These are phyloP conservation scores for Colletotrichum simmondsii DNA, from an alignment of 2,329 filamentous ascomycete genomes.

Conservation along the genomic window DNA sequence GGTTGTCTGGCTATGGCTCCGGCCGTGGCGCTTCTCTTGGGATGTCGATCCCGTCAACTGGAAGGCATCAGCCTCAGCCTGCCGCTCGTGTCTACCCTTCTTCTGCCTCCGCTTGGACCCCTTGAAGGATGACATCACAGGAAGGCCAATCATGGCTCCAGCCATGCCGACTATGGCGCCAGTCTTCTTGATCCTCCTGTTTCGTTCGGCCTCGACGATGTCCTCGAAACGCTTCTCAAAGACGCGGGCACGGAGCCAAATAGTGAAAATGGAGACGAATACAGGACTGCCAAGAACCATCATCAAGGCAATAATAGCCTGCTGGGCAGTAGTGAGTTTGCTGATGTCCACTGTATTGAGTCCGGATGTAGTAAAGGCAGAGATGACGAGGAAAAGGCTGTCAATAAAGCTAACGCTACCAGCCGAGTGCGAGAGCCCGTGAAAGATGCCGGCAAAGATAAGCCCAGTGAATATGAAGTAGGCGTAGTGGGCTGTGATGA, in stretches of 20 bases:
- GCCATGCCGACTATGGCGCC: constrained; percentile 37
- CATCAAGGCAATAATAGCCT: constrained; percentile 71
- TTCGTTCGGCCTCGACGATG: constrained; percentile 57
- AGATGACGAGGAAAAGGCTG: constrained; percentile 73
- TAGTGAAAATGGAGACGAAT: constrained; percentile 73
- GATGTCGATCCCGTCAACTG: constrained; percentile 2
- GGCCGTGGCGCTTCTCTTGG: constrained; percentile 1
- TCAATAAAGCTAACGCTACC: constrained; percentile 69
- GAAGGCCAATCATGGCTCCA: constrained; percentile 39
- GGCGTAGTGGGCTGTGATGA: constrained; percentile 73
- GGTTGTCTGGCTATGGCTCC: constrained; percentile 17
- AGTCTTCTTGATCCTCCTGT: constrained; percentile 42
- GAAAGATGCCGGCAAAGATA: constrained; percentile 71
- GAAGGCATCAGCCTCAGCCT: constrained; percentile 23
- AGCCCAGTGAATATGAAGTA: constrained; percentile 71
- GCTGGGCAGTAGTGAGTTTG: constrained; percentile 74
- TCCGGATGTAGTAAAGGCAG: constrained; percentile 74
- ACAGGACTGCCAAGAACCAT: constrained; percentile 75
- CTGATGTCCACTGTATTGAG: constrained; percentile 76
- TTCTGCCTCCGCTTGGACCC: constrained; percentile 10
- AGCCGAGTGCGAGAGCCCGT: constrained; percentile 63
- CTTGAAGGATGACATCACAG: constrained; percentile 23
- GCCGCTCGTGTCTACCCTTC: constrained; percentile 20
- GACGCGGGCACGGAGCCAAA: constrained; percentile 67
- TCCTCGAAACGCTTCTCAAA: constrained; percentile 71